Evolutionary conservation across 345 rosid species (phyloP).

Genomic region (Lenwebbia sp.): DNA sequence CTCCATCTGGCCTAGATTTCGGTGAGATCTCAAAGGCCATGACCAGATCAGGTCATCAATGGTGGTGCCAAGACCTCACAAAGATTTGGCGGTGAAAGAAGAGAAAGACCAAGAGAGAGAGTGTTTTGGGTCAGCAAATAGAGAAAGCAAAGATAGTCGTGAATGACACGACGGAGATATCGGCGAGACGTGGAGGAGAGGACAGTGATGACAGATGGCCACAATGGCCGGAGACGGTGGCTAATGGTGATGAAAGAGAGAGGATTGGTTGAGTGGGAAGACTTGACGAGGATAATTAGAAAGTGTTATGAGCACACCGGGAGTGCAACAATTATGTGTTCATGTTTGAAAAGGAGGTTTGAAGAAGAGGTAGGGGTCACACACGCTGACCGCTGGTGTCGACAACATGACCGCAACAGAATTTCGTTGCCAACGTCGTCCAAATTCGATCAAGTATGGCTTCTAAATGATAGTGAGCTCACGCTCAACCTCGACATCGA

Average conservation of each 20-base stretch:
- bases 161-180: neutral
- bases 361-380: neutral
- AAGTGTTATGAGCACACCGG: no score
- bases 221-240: no score
- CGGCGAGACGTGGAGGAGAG: neutral
- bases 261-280: no score
- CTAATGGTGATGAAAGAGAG: no score
- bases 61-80: neutral
- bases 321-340: no score
- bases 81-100: neutral
- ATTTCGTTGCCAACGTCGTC: fast-evolving
- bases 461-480: neutral
- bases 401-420: neutral
- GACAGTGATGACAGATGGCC: no score
- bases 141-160: neutral
- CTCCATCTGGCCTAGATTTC: no score
- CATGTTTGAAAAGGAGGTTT: no score
- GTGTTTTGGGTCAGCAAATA: neutral
- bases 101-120: neutral
- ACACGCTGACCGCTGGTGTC: neutral
- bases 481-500: neutral
- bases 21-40: no score
- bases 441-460: neutral
- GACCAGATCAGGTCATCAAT: no score
- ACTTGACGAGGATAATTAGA: no score